These are phyloP conservation scores for Lobosporangium transversale DNA, from an alignment of 192 early-diverging fungal species.

Conservation along the genomic window DNA sequence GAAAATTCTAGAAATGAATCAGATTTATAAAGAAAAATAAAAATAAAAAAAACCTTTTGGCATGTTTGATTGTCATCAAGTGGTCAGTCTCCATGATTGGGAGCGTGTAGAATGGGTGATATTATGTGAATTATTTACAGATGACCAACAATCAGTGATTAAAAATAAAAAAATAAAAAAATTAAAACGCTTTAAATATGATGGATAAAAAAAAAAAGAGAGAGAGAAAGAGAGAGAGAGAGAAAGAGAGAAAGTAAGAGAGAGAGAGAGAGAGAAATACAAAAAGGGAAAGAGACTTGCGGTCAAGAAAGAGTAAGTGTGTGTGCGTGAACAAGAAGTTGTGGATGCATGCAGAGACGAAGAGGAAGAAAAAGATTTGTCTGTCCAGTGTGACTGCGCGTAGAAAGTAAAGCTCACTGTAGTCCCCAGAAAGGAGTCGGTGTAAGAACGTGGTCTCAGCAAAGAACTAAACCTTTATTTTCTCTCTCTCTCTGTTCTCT, in stretches of 20 bases:
- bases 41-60: constrained; percentile 29
- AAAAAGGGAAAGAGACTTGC: neutral
- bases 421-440: no score
- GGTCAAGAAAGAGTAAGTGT: neutral
- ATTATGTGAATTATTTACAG: no score
- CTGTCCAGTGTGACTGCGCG: no score
- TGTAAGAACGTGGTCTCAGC: no score
- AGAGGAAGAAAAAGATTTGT: neutral
- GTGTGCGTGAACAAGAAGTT: neutral
- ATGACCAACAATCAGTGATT: no score
- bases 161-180: no score
- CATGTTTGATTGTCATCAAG: constrained; percentile 41
- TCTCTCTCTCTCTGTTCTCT: constrained; percentile 2
- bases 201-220: neutral
- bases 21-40: neutral
- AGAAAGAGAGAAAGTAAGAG: neutral
- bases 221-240: neutral
- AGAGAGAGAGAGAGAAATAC: neutral
- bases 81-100: constrained; percentile 39
- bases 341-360: neutral
- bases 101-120: constrained; percentile 22
- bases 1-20: neutral
- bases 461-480: no score
- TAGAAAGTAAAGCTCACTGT: no score
- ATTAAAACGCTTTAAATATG: no score